Evolutionary conservation across 805 yeast species (phyloP), one percentile per base, ranked within the genome.

Genomic region (Monosporozyma yasuniensis): DNA sequence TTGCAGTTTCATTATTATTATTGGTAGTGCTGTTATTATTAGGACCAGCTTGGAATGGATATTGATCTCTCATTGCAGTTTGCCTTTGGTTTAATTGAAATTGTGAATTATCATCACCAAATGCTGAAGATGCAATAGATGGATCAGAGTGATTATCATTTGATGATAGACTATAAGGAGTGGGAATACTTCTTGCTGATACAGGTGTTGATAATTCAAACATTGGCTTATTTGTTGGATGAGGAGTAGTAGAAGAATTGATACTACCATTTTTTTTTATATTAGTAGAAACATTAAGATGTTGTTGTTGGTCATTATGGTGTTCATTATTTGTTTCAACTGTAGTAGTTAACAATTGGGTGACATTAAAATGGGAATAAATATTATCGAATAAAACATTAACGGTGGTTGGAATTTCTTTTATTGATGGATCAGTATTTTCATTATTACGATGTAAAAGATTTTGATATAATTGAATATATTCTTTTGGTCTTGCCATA

Each of bases 401-500:
- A 2, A 57, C 56, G 6, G 56, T 25, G 22, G 48, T 49, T 22
- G 59, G 52, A 1, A 63, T 45, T 3, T 55, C 46, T 43, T 49
- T 56, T 7, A 50, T 46, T 14, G 45, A 32, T 8, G 49, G 53
- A 16, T 53, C 56, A 12, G 52, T 53, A 9, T 49, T 49, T 7
- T 45, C 47, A 25, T 47, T 47, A 10, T 48, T 39, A 3, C 27
- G 10, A 44, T 44, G 56, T 46, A 42, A 47, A 44, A 53, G 47
- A 22, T 47, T 49, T 38, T 46, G 52, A 41, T 39, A 55, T 18
- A 54, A 57, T 44, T 60, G 62, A 19, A 72, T 47, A 51, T 68
- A 77, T 47, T 77, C 79, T 7, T 57, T 46, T 1, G 81, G 76
- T 54, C 76, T 69, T 22, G 77, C 66, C 35, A 70, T 53, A 2